Percentiles rank a stretch among this genome's conserved stretches.
These are phyloP conservation scores for Chytridium lagenaria DNA, from an alignment of 371 early-diverging fungal species.

Conservation along the genomic window DNA sequence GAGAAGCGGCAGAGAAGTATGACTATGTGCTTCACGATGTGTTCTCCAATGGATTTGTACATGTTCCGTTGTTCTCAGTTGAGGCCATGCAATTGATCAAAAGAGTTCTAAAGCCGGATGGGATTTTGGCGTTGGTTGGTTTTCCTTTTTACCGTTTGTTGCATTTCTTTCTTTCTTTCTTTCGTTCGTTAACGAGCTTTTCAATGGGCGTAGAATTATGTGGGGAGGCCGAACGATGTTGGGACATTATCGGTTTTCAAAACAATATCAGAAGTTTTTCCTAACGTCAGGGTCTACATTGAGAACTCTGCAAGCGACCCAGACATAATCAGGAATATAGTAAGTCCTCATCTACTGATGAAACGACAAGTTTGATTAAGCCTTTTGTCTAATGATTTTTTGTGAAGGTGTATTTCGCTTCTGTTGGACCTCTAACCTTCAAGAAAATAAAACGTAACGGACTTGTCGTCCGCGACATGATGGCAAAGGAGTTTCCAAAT, in stretches of 20 bases:
- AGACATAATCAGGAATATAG: slow-evolving; percentile 48
- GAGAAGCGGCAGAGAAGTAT: slow-evolving; percentile 51
- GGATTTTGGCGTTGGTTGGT: slow-evolving; percentile 73
- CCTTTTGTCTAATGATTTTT: no score
- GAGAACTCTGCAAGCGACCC: slow-evolving; percentile 48
- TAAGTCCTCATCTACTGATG: slow-evolving; percentile 4
- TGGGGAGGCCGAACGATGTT: slow-evolving; percentile 31
- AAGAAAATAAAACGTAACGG: slow-evolving; percentile 17
- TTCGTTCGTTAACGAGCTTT: neutral
- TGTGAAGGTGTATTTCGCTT: slow-evolving; percentile 75
- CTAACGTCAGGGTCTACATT: slow-evolving; percentile 50
- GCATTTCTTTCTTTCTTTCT: neutral
- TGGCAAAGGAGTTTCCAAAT: slow-evolving; percentile 18
- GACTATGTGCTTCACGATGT: slow-evolving; percentile 89
- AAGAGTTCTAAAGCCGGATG: slow-evolving; percentile 70
- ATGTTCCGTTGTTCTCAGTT: slow-evolving; percentile 67
- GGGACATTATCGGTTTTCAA: slow-evolving; percentile 34
- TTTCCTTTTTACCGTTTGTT: neutral
- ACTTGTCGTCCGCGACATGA: slow-evolving; percentile 40
- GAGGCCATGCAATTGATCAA: slow-evolving; percentile 66
- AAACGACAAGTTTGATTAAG: no score
- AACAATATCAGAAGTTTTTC: slow-evolving; percentile 27
- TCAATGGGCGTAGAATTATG: slow-evolving; percentile 38
- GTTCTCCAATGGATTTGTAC: slow-evolving; percentile 82
- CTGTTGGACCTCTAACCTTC: slow-evolving; percentile 56